Percentiles rank a stretch among this genome's conserved stretches.
Conservation (phyloP, 106 monocot genomes). For the Dioscorea zingiberensis region DNA sequence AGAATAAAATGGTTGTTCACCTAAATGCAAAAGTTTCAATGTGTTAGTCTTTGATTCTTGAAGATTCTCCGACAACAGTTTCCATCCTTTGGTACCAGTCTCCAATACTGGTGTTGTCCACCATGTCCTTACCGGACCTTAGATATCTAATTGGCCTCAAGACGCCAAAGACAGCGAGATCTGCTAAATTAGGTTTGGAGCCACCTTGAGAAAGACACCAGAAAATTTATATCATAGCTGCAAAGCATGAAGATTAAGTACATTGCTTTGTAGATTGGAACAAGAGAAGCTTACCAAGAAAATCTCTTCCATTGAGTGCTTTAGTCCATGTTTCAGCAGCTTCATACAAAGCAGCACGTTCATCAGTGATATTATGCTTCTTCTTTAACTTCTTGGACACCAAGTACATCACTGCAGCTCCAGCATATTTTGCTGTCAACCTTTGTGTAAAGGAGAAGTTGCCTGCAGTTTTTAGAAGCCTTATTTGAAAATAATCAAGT, state of each 20-base stretch:
- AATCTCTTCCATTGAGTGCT: conserved; percentile 80
- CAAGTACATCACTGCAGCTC: conserved; percentile 92
- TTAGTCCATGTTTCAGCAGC: conserved; percentile 93
- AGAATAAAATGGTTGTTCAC: too few species aligned
- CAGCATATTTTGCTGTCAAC: conserved; percentile 80
- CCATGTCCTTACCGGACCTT: conserved; percentile 82
- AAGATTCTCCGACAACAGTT: conserved; percentile 58
- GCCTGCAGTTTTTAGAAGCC: conserved; percentile 41
- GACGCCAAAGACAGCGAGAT: conserved; percentile 92
- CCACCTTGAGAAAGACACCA: conserved; percentile 45
- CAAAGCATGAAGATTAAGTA: neutral
- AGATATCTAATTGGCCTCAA: conserved; percentile 82
- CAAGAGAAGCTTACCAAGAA: conserved; percentile 53
- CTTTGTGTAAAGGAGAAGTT: conserved; percentile 75
- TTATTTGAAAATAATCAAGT: neutral
- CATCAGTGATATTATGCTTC: conserved; percentile 91
- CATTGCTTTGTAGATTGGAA: neutral
- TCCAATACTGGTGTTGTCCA: conserved; percentile 84
- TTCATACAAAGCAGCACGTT: conserved; percentile 80
- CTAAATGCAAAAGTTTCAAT: neutral
- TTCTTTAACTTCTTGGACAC: conserved; percentile 98
- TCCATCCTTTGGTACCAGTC: conserved; percentile 93
- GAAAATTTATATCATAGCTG: neutral
- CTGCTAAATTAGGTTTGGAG: conserved; percentile 81
- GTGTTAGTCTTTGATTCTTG: conserved; percentile 24